phyloP scores from a whole-genome alignment of 257 asterid species.

The Fraxinus excelsior region DNA sequence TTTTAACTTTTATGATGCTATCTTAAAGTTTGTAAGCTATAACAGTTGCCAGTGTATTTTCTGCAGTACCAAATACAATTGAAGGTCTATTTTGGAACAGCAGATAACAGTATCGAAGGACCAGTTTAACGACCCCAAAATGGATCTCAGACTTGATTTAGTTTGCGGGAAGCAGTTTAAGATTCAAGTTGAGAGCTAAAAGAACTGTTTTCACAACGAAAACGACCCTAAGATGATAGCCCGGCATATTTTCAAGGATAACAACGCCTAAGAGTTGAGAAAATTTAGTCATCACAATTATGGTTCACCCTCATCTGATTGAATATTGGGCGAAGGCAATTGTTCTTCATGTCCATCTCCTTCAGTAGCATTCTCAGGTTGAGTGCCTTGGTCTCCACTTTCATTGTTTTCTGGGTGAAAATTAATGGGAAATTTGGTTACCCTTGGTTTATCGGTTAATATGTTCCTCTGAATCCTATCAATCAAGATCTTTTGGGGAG shows the following conservation, averaged over 20 bases:
- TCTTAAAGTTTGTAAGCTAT: not conserved
- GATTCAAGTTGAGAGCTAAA: constrained; percentile 26
- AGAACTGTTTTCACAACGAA: constrained; percentile 17
- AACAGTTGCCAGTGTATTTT: not conserved
- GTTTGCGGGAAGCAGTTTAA: constrained; percentile 7
- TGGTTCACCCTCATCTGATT: constrained; percentile 39
- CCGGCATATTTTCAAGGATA: constrained; percentile 9
- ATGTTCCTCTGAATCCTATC: constrained; percentile 86
- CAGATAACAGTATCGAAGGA: not conserved
- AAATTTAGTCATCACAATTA: constrained; percentile 20
- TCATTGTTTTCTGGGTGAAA: constrained; percentile 72
- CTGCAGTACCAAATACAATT: constrained; percentile 1
- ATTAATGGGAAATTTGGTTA: constrained; percentile 86
- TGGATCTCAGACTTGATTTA: constrained; percentile 12
- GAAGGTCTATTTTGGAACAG: constrained; percentile 14
- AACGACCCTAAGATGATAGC: constrained; percentile 8
- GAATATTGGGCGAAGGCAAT: constrained; percentile 41
- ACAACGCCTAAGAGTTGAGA: constrained; percentile 4
- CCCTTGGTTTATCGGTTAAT: constrained; percentile 87
- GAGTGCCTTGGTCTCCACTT: constrained; percentile 62
- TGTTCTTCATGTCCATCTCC: too few species aligned
- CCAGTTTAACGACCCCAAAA: constrained; percentile 16
- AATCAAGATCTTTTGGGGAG: constrained; percentile 81
- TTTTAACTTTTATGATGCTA: constrained; percentile 6
- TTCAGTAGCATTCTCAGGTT: constrained; percentile 52